These are phyloP conservation scores for Nakaseomyces bracarensis DNA, from an alignment of 1,139 yeast genomes.

Conservation along the genomic window DNA sequence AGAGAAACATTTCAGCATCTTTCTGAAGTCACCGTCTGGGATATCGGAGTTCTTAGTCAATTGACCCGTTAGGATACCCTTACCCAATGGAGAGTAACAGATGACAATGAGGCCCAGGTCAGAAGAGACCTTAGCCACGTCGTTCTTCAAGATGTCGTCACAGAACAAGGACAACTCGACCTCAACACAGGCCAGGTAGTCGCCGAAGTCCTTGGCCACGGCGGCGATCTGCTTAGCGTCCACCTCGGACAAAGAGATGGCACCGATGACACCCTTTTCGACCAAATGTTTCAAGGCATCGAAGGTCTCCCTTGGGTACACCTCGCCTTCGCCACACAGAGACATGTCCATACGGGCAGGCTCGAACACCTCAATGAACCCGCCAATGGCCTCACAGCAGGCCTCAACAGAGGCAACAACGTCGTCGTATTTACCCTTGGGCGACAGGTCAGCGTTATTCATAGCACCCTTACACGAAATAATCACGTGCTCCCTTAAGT, in stretches of 20 bases:
- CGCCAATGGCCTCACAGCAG: conserved; percentile 40
- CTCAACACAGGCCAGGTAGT: conserved; percentile 61
- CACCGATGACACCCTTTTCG: conserved; percentile 50
- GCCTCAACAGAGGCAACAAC: conserved; percentile 46
- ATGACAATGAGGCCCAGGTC: conserved; percentile 57
- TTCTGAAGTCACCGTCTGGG: conserved; percentile 49
- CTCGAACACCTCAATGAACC: conserved; percentile 51
- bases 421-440: conserved; percentile 44
- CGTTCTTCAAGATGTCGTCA: conserved; percentile 52
- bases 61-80: conserved; percentile 66
- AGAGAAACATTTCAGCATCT: conserved; percentile 47
- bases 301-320: conserved; percentile 37
- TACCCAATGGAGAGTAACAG: conserved; percentile 78
- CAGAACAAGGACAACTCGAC: conserved; percentile 64
- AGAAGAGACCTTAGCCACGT: conserved; percentile 47
- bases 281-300: conserved; percentile 45
- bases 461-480: conserved; percentile 64
- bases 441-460: conserved; percentile 33
- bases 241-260: conserved; percentile 66
- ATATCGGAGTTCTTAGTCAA: conserved; percentile 40
- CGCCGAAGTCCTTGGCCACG: conserved; percentile 40
- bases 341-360: conserved; percentile 59
- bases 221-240: conserved; percentile 48
- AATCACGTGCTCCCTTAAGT: conserved; percentile 43
- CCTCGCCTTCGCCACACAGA: conserved; percentile 21